Base-by-base conservation (phyloP, 2,329 filamentous ascomycete genomes). In the Aspergillus proliferans region DNA sequence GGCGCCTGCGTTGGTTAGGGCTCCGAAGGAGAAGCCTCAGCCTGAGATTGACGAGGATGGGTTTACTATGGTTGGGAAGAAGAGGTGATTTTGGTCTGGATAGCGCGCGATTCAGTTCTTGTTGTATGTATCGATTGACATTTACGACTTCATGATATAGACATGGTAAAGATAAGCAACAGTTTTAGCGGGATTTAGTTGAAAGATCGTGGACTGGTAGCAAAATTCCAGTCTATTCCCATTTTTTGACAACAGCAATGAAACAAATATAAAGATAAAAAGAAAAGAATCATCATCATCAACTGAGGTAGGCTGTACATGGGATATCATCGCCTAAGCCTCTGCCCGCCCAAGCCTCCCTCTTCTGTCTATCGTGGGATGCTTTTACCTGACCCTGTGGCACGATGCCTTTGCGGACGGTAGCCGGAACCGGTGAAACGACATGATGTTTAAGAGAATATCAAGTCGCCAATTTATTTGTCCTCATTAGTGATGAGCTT, bases 21-120 rank as follows among this genome's bases (percentile, higher is more conserved):
- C 65, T 42, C 73, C 75, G 12, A 83, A 77, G 65, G 82, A 87
- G 67, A 87, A 83, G 70, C 68, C 75, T 14, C 78, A 80, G 63
- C 86, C 87, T 0, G 82, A 88, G 66, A 76, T 91, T 42, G 87
- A 92, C 67, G 86, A 90, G 57, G 87, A 92, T 62, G 87, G 87
- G 4, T 92, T 92, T 66, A 88, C 83, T 14, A 88, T 80, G 69
- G 86, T 90, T 48, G 78, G 80, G 60, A 87, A 83, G 73, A 87
- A 82, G 73, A 77, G 72, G 66, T 66, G 60, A 62, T 54, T 47
- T 43, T 6, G 36, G 34, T 47, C 45, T 34, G 47, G 46, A 52
- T 49, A 45, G 43, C 33, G 24, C n/a, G 6, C 3, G n/a, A 38
- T 38, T 10, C 7, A n/a, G 18, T 5, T 24, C 12, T 41, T 41